Base-by-base conservation (phyloP, 192 early-diverging fungal genomes). In the Piromyces sp. region DNA sequence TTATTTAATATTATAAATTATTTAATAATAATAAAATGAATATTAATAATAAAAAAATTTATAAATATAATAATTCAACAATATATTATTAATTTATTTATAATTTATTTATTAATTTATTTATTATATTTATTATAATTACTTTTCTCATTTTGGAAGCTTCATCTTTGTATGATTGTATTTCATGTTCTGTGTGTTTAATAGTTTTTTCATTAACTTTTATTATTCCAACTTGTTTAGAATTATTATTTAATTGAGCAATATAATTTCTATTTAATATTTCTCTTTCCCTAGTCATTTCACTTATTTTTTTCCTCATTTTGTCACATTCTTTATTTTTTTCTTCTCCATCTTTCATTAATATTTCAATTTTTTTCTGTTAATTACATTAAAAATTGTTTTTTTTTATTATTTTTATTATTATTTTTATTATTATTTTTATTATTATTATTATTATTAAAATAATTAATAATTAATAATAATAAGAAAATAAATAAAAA, bases 131-230 rank as follows among this genome's bases (percentile, higher is more conserved):
- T 14, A 14, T 38, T 14, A 14, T 38, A 14, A 9, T 68, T 68
- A 87, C 87, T 86, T 92, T 92, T 84, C 90, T 82, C 88, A 90
- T 91, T 82, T 92, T 92, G 12, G 87, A 80, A 0, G 90, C 90
- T 82, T 92, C 90, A 58, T 90, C 90, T 81, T 89, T 92, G 83
- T 90, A 92, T 9, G 83, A 84, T 78, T 82, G 83, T n/a, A 92
- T 92, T 82, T 92, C 90, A 82, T 89, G 88, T 83, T 92, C 90
- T 14, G 90, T 83, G 79, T 89, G 90, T 36, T 89, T 81, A 79
- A 90, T 88, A 11, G 86, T 88, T 81, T 92, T 88, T n/a, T 92
- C 90, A 5, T 88, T 82, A n/a, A 90, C 80, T 82, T 92, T 92
- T 30, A 89, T 81, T 15, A 86, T 78, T 80, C 87, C 89, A 79